Conservation (phyloP, 179 eudicot species). For the Dionaea muscipula region DNA sequence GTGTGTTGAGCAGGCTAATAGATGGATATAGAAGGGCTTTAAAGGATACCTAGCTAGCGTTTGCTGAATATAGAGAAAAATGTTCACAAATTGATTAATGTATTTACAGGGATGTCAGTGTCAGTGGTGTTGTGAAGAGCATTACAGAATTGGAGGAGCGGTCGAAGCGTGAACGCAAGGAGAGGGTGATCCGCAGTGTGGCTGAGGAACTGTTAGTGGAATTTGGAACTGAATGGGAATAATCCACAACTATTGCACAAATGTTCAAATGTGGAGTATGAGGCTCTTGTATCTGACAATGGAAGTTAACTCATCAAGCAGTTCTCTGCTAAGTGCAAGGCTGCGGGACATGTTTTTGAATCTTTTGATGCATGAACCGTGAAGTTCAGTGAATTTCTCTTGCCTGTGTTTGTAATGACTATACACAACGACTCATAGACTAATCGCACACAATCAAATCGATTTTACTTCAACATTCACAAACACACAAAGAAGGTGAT, state of each 20-base stretch:
- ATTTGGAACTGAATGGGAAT: constrained; percentile 14
- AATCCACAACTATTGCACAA: constrained; percentile 18
- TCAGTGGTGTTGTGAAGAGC: constrained; percentile 67
- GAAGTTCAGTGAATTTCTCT: background rate
- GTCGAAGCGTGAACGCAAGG: constrained; percentile 45
- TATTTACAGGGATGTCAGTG: constrained; percentile 65
- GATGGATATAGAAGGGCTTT: constrained; percentile 64
- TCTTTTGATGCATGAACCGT: constrained; percentile 1
- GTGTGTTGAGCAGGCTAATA: constrained; percentile 49
- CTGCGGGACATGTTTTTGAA: constrained; percentile 13
- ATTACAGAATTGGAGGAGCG: constrained; percentile 46
- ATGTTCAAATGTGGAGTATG: constrained; percentile 19
- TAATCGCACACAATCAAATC: too few species aligned
- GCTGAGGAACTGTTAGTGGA: constrained; percentile 20
- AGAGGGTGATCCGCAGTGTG: constrained; percentile 18
- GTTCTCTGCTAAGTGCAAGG: constrained; percentile 19
- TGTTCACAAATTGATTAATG: constrained; percentile 46
- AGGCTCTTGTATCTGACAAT: constrained; percentile 28
- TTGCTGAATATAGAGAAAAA: constrained; percentile 46
- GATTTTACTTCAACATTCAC: too few species aligned
- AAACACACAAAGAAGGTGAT: too few species aligned
- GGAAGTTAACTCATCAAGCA: constrained; percentile 29
- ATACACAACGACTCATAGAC: too few species aligned
- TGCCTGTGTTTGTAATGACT: background rate
- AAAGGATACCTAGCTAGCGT: constrained; percentile 38